Base-by-base conservation (phyloP, 257 asterid species). In the Solanum sejunctum region DNA sequence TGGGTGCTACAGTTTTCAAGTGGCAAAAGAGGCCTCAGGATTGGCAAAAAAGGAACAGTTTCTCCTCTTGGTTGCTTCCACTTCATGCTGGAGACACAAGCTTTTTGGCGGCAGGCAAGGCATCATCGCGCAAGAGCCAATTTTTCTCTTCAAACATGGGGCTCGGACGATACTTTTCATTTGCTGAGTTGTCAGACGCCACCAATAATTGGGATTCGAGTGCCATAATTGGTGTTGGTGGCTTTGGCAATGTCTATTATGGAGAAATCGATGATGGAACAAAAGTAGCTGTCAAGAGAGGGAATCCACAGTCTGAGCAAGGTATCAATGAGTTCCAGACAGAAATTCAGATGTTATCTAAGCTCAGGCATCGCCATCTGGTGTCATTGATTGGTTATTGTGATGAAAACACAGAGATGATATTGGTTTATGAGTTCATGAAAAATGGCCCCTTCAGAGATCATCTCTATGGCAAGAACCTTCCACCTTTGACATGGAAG, bases 21-120 rank as follows among this genome's bases (percentile, higher is more conserved):
- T 97, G 98, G 99, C 92, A 92, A 54, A 97, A 95, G 87, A 87
- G 99, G 86, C 99, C 99, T 60, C 93, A 93, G 70, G 97, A 95
- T 67, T 95, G 98, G 98, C 96, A 90, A 32, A 90, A 90, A 87
- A 89, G 91, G 67, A 95, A 92, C 13, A 95, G 97, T 55, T 95
- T 96, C 91, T 95, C 97, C 1, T 96, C 98, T 1, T 95, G 98
- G 98, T 84, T 95, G 72, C 91, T 97, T n/a, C 99, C 98, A 4
- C 87, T 92, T 21, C 93, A 91, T 23, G 89, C 95, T 0, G 93
- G 95, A 84, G 95, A 91, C 26, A 47, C 93, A 32, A 90, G 89
- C 83, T 90, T 90, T 67, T 80, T 85, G 92, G 85, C 92, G 89
- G 86, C 90, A 0, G 85, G 87, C 87, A 92, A 89, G 85, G 88